phyloP scores from a whole-genome alignment of 768 basidiomycete species.

The Rhodosporidiobolus odoratus region DNA sequence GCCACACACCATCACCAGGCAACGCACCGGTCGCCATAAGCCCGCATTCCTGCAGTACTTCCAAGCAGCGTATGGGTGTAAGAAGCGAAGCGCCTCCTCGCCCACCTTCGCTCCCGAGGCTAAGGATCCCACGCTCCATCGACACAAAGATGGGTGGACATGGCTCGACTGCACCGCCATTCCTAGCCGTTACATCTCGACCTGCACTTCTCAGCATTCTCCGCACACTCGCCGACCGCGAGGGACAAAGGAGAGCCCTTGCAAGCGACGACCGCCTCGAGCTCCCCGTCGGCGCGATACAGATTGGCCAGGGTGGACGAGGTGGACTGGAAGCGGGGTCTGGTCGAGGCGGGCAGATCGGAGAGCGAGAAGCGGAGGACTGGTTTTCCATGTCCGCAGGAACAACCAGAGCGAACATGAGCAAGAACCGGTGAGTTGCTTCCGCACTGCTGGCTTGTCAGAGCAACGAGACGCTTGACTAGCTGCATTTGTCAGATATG shows the following conservation, averaged over 20 bases:
- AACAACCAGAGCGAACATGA: neutral
- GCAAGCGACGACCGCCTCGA: neutral
- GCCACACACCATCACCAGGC: too few relatives aligned
- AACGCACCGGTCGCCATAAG: too few relatives aligned
- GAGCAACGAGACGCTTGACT: neutral
- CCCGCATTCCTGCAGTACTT: too few relatives aligned
- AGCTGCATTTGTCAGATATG: slow-evolving; percentile 51
- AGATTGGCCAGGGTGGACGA: neutral
- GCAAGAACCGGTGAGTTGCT: slow-evolving; percentile 27
- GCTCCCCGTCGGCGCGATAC: neutral
- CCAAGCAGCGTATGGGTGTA: too few relatives aligned
- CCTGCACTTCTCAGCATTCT: neutral
- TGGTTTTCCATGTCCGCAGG: neutral
- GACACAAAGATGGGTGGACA: neutral
- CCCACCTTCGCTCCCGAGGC: too few relatives aligned
- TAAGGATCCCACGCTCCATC: too few relatives aligned
- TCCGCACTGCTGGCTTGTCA: neutral
- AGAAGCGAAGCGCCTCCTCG: too few relatives aligned
- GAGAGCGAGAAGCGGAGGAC: neutral
- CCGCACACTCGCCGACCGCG: neutral
- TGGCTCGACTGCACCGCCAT: neutral
- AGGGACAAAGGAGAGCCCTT: neutral
- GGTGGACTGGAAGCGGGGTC: neutral
- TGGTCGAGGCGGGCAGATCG: neutral
- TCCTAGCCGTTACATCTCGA: neutral